phyloP scores from a whole-genome alignment of 345 rosid species.

The Moricandia moricandioides region DNA sequence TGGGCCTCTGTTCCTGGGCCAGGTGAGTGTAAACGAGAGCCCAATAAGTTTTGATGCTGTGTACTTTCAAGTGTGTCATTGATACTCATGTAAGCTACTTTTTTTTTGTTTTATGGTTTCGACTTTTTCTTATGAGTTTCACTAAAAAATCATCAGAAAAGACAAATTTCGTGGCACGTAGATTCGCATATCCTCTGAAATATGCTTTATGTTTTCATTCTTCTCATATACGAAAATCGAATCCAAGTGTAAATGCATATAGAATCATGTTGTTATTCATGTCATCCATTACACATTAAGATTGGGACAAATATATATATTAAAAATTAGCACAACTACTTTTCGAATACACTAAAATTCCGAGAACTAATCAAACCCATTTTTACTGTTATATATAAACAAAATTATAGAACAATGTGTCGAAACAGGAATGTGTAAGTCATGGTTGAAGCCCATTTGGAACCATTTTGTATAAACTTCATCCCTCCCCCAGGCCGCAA shows the following conservation, averaged over 20 bases:
- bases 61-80: not conserved
- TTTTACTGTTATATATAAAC: not conserved
- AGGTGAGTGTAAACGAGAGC: too few relatives aligned
- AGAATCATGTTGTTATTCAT: conserved; percentile 24
- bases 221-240: conserved; percentile 2
- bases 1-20: too few relatives aligned
- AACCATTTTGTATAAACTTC: not conserved
- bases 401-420: not conserved
- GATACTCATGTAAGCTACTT: not conserved
- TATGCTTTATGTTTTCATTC: conserved; percentile 20
- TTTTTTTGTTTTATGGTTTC: not conserved
- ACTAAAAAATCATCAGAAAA: not conserved
- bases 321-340: not conserved
- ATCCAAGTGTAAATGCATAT: not conserved
- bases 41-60: too few relatives aligned
- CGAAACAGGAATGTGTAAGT: not conserved
- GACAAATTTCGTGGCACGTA: conserved; percentile 11
- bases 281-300: conserved; percentile 22
- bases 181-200: conserved; percentile 26
- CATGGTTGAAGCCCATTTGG: conserved; percentile 11
- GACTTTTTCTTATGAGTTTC: not conserved
- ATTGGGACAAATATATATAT: not conserved
- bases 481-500: too few relatives aligned
- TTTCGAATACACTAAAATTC: not conserved
- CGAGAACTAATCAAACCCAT: not conserved